These are phyloP conservation scores for Leccinellum luteum DNA, from an alignment of 768 basidiomycete species.

Conservation along the genomic window DNA sequence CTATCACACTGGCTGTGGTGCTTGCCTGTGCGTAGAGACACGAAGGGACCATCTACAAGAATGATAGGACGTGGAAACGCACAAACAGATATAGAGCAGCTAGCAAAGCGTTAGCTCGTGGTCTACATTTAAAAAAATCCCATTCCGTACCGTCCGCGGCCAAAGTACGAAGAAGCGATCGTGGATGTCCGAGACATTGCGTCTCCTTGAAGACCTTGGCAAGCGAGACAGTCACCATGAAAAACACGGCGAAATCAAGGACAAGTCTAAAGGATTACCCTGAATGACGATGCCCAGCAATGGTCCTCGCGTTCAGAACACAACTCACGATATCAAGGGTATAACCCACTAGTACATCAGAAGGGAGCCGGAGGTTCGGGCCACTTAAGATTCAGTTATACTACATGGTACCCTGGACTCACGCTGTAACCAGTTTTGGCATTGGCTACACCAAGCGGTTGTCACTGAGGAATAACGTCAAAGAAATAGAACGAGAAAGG, in stretches of 20 bases:
- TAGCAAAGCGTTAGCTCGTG: background rate
- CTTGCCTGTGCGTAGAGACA: background rate
- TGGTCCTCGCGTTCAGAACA: no score
- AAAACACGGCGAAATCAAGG: background rate
- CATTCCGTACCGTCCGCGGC: slow-evolving; percentile 13
- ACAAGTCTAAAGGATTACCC: background rate
- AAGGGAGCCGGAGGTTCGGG: background rate
- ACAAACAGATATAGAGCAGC: background rate
- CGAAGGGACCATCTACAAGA: background rate
- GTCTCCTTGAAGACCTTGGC: background rate
- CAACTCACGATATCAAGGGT: background rate
- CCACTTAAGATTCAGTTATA: background rate
- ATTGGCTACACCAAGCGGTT: background rate
- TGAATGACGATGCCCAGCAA: no score
- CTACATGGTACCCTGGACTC: background rate
- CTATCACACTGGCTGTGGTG: background rate
- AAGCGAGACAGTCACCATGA: slow-evolving; percentile 1
- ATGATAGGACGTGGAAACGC: background rate
- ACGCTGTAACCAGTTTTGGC: accelerated
- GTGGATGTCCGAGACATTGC: background rate
- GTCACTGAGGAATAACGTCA: background rate
- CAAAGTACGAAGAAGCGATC: background rate
- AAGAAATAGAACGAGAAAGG: background rate
- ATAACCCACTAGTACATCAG: background rate
- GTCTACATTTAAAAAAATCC: background rate